Base-by-base conservation (phyloP, 495 filamentous ascomycete genomes). In the Aspergillus taichungensis region DNA sequence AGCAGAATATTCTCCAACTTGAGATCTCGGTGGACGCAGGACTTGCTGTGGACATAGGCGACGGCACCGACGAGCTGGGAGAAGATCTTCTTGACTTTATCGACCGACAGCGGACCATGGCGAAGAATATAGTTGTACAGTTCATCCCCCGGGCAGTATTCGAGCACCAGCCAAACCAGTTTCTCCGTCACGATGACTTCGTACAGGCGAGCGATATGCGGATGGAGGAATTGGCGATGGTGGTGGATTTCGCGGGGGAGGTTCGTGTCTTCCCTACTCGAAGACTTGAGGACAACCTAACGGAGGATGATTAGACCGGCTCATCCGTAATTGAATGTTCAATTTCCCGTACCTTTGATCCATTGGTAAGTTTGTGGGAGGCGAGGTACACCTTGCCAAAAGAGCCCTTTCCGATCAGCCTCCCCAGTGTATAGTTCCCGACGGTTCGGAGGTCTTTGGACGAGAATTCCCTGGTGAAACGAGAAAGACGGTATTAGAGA, bases 361-460 rank as follows among this genome's bases (percentile, higher is more conserved):
- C 90, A 81, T 96, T 96, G 52, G 87, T 97, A 64, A 98, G 87
- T 62, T 95, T 96, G 66, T 98, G 92, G 18, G 84, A 82, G 44
- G 94, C 92, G 50, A 98, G 77, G 62, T 97, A 98, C 45, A 97
- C 92, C 69, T 96, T 97, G 53, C 92, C 92, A 68, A 97, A 98
- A 38, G 88, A 94, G 31, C 92, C 92, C 61, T 97, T 97, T 41
- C 92, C 92, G 58, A 98, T 95, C 39, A 98, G 72, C 42, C 82
- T 80, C 30, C 91, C 92, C 12, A 97, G 71, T 30, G 84, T 81
- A 66, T 98, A 98, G 66, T 97, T 98, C 40, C 92, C 92, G 45
- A 98, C 92, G 33, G 78, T 84, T 47, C 83, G 80, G 40, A 98
- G 77, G 46, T 97, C 94, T 57, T 85, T 86, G 50, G 86, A 88